Conservation (phyloP, 2,329 filamentous ascomycete species). For the Endoconidiophora laricicola region DNA sequence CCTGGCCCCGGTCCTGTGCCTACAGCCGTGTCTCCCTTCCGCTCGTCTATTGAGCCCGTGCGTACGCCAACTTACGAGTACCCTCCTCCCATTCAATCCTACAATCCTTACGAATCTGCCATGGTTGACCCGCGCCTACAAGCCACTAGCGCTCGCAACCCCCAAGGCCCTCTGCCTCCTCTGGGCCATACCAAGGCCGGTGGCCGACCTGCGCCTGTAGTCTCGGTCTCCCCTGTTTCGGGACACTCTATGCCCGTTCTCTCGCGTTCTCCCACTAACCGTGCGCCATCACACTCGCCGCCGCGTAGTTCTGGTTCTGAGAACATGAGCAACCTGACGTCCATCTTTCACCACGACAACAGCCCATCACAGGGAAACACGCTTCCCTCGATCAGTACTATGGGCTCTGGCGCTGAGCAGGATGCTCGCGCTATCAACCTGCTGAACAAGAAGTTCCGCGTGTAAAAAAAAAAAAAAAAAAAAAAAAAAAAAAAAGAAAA, state of each 20-base stretch:
- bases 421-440: constrained; percentile 50
- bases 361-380: constrained; percentile 29
- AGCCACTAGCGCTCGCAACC: constrained; percentile 21
- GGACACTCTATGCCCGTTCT: constrained; percentile 25
- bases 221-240: constrained; percentile 29
- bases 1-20: not conserved
- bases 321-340: constrained; percentile 31
- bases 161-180: constrained; percentile 29
- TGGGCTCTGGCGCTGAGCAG: constrained; percentile 29
- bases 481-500: too few species aligned
- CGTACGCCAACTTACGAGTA: constrained; percentile 21
- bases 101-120: constrained; percentile 20
- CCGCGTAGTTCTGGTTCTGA: constrained; percentile 13
- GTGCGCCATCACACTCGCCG: constrained; percentile 11
- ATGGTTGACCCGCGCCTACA: constrained; percentile 24
- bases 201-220: constrained; percentile 28
- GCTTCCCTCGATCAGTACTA: constrained; percentile 25
- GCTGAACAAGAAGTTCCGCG: constrained; percentile 41
- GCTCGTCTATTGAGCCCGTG: constrained; percentile 5
- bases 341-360: constrained; percentile 34
- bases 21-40: constrained; percentile 13
- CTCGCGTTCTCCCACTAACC: constrained; percentile 14
- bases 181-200: constrained; percentile 20
- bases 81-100: constrained; percentile 19
- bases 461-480: constrained; percentile 15